These are phyloP conservation scores for Cercophora samala DNA, from an alignment of 495 filamentous ascomycete species.

Conservation along the genomic window DNA sequence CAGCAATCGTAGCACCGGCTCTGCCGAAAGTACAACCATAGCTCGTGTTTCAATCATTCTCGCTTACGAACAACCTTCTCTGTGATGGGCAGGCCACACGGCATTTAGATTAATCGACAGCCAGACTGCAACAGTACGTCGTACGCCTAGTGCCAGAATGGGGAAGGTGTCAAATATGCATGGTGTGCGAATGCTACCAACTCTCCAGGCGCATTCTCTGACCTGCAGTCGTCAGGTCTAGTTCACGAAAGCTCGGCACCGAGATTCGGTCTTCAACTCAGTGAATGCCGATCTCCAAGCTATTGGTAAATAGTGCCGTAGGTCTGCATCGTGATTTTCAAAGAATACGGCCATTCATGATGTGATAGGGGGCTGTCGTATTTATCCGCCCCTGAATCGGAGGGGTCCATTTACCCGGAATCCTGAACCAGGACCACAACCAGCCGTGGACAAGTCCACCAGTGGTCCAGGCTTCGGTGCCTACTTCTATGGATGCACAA, in stretches of 20 bases:
- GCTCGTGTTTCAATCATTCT: constrained; percentile 5
- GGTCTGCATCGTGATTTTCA: background rate
- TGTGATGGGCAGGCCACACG: background rate
- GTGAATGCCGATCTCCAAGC: constrained; percentile 6
- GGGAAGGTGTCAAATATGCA: constrained; percentile 10
- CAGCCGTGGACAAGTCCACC: background rate
- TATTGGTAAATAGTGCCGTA: constrained; percentile 10
- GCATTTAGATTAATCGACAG: constrained; percentile 9
- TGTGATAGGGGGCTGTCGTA: background rate
- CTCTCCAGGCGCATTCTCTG: background rate
- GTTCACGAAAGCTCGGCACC: constrained; percentile 1
- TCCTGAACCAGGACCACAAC: background rate
- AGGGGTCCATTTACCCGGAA: constrained; percentile 8
- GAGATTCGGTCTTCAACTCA: background rate
- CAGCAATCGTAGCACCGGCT: background rate
- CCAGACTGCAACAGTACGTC: constrained; percentile 1
- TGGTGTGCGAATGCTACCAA: constrained; percentile 7
- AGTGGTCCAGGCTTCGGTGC: background rate
- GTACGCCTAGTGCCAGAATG: background rate
- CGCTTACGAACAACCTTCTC: constrained; percentile 6
- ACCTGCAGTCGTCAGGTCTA: constrained; percentile 4
- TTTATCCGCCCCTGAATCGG: constrained; percentile 5
- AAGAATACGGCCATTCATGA: background rate
- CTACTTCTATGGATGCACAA: background rate
- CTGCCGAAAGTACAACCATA: constrained; percentile 7